phyloP scores from a whole-genome alignment of 495 filamentous ascomycete genomes.

The Podospora pseudocomata region DNA sequence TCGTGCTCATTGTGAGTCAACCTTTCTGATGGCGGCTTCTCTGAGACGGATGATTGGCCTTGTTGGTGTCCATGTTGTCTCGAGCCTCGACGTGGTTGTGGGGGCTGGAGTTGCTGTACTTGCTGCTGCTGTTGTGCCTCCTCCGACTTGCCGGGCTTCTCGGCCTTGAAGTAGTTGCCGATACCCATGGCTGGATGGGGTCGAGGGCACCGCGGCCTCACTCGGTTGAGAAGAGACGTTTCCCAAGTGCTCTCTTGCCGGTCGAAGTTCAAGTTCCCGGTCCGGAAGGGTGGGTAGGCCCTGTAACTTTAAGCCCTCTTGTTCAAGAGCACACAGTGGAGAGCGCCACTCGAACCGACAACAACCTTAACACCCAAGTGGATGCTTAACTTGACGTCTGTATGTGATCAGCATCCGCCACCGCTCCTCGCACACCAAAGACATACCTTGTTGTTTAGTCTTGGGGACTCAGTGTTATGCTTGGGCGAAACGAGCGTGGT shows the following conservation, averaged over 20 bases:
- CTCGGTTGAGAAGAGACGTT: background rate
- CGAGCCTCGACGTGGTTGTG: slow-evolving; percentile 2
- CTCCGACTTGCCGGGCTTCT: slow-evolving; percentile 37
- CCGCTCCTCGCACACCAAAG: background rate
- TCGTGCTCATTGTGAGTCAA: slow-evolving; percentile 34
- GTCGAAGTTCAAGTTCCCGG: background rate
- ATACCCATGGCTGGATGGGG: slow-evolving; percentile 52
- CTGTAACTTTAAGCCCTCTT: background rate
- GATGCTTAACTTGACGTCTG: background rate
- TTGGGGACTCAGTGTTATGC: slow-evolving; percentile 5
- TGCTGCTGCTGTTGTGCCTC: slow-evolving; percentile 3
- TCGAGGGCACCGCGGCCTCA: slow-evolving; percentile 11
- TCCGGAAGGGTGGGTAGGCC: background rate
- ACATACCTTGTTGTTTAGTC: background rate
- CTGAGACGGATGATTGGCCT: slow-evolving; percentile 22
- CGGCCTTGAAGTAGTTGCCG: slow-evolving; percentile 57
- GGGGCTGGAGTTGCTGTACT: background rate
- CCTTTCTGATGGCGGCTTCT: slow-evolving; percentile 23
- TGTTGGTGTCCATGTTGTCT: slow-evolving; percentile 6
- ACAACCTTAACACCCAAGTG: background rate
- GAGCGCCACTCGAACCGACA: background rate
- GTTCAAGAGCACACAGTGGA: background rate
- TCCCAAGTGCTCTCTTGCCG: background rate
- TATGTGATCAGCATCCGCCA: background rate
- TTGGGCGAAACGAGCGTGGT: slow-evolving; percentile 4